A percentile compares a stretch with the other conserved stretches of the same genome.
These are phyloP conservation scores for Triticum turgidum DNA, from an alignment of 176 grass and related monocot species.

Conservation along the genomic window DNA sequence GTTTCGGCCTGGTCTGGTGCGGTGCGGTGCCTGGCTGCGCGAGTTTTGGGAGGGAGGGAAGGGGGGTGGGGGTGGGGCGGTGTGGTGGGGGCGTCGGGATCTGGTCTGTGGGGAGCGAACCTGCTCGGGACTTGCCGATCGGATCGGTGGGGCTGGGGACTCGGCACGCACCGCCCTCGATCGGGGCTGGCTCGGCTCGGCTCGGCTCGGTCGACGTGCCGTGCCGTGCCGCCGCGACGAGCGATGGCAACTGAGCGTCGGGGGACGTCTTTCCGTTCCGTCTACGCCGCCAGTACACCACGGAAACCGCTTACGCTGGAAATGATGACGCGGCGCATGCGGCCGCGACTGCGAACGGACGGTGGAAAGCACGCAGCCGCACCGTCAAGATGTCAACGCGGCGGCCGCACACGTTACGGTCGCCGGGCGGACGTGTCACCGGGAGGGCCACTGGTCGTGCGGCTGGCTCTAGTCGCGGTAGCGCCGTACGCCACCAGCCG, in stretches of 20 bases:
- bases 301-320: neutral
- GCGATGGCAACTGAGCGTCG: neutral
- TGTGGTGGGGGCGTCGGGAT: conserved; percentile 43
- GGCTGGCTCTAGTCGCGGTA: neutral
- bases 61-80: neutral
- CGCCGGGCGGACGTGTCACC: neutral
- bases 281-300: neutral
- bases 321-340: neutral
- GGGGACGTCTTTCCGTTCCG: neutral
- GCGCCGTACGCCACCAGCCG: neutral
- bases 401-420: neutral
- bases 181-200: neutral
- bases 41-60: neutral
- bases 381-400: neutral
- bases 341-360: too few relatives aligned
- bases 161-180: neutral
- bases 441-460: neutral
- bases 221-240: too few relatives aligned
- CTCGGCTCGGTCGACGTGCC: neutral
- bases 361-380: neutral
- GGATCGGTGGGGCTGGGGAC: conserved; percentile 42
- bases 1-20: neutral
- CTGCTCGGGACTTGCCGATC: conserved; percentile 24
- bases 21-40: neutral
- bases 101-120: conserved; percentile 28